A percentile compares a stretch with the other conserved stretches of the same genome.
Evolutionary conservation across 2,329 filamentous ascomycete species (phyloP).

Genomic region (Epichloe sibirici): DNA sequence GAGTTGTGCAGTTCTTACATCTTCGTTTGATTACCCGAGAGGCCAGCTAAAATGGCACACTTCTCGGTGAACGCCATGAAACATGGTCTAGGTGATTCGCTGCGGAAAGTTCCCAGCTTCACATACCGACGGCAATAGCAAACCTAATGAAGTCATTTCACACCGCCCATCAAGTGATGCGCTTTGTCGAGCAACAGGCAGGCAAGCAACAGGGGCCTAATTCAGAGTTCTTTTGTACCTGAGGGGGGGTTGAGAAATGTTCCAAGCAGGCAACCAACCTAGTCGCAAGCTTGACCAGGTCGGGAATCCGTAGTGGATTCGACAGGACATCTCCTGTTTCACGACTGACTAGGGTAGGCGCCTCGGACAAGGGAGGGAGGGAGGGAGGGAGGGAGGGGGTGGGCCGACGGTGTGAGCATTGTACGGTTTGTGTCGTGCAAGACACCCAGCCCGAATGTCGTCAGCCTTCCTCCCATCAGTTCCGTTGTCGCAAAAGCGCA

Average conservation of each 20-base stretch:
- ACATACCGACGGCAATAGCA: not conserved
- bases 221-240: not conserved
- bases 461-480: slow-evolving; percentile 1
- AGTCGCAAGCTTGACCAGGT: slow-evolving; percentile 12
- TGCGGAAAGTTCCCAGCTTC: not conserved
- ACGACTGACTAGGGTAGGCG: slow-evolving; percentile 10
- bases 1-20: slow-evolving; percentile 5
- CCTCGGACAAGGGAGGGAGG: slow-evolving; percentile 5
- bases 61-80: not conserved
- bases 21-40: slow-evolving; percentile 1
- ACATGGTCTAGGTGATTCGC: not conserved
- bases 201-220: not conserved
- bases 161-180: slow-evolving; percentile 3
- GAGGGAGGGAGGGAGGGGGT: slow-evolving; percentile 6
- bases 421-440: not conserved
- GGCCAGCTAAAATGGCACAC: slow-evolving; percentile 1
- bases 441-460: not conserved
- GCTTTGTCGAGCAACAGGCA: not conserved
- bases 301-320: slow-evolving; percentile 10
- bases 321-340: slow-evolving; percentile 12
- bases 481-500: not conserved
- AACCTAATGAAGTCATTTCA: not conserved
- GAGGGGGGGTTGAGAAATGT: not conserved
- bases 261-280: slow-evolving; percentile 2
- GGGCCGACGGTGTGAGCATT: slow-evolving; percentile 1